These are phyloP conservation scores for Rutstroemia sp. DNA, from an alignment of 2,329 filamentous ascomycete species.

Conservation along the genomic window DNA sequence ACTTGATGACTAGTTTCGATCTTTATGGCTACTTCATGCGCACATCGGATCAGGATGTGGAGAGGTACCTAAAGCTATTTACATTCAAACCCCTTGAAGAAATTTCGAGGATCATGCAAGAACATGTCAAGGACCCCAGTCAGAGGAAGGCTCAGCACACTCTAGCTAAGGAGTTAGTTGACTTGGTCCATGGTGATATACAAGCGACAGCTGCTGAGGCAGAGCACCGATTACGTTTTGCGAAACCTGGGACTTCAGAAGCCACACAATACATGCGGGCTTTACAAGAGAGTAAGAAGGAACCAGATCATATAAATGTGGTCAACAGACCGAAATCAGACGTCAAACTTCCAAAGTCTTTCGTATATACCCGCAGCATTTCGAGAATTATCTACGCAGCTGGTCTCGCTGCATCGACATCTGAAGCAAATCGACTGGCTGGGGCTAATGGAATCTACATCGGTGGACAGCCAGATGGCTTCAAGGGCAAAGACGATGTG, in stretches of 20 bases:
- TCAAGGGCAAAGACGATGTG: constrained; percentile 37
- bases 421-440: constrained; percentile 53
- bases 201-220: constrained; percentile 56
- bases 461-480: constrained; percentile 41
- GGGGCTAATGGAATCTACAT: constrained; percentile 51
- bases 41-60: constrained; percentile 72
- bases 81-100: constrained; percentile 71
- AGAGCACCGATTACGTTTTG: constrained; percentile 45
- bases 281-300: neutral
- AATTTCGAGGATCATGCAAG: constrained; percentile 61
- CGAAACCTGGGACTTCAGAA: neutral
- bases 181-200: constrained; percentile 65
- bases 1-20: constrained; percentile 75
- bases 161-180: constrained; percentile 74
- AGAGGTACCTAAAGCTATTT: constrained; percentile 77
- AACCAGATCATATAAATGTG: constrained; percentile 15
- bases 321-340: constrained; percentile 46
- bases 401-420: constrained; percentile 48
- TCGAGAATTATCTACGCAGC: constrained; percentile 51
- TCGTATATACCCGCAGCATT: constrained; percentile 48
- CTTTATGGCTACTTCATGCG: constrained; percentile 87
- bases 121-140: constrained; percentile 60
- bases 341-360: constrained; percentile 50
- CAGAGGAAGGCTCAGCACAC: constrained; percentile 74
- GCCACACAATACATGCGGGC: neutral